Evolutionary conservation across 1,284 basidiomycete species (phyloP).

Genomic region (Puccinia polysora): DNA sequence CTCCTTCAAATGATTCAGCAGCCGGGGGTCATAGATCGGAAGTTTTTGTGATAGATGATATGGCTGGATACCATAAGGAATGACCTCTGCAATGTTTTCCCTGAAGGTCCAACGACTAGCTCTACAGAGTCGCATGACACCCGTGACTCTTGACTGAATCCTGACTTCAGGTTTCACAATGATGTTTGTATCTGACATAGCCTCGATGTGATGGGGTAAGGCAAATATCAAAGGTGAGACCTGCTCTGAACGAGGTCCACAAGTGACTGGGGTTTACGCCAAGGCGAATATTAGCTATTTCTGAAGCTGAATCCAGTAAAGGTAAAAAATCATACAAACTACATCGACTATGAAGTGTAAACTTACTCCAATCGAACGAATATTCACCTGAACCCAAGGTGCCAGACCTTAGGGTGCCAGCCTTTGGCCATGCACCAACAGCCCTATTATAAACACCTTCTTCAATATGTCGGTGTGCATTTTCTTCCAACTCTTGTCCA

Average conservation of each 20-base stretch:
- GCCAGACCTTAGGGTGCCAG: slow-evolving; percentile 27
- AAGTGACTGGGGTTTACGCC: neutral
- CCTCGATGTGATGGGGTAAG: slow-evolving; percentile 40
- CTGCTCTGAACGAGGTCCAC: slow-evolving; percentile 21
- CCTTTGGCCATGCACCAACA: slow-evolving; percentile 33
- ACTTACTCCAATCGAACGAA: slow-evolving; percentile 43
- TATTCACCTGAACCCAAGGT: slow-evolving; percentile 26
- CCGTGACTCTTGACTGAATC: slow-evolving; percentile 37
- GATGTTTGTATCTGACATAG: slow-evolving; percentile 7
- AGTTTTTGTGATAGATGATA: neutral
- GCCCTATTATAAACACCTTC: slow-evolving; percentile 37
- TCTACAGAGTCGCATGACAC: slow-evolving; percentile 22
- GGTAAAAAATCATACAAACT: too few relatives aligned
- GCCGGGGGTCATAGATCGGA: neutral
- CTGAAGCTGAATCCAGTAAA: too few relatives aligned
- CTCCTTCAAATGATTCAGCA: slow-evolving; percentile 12
- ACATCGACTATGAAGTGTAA: neutral
- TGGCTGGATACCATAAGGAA: slow-evolving; percentile 15
- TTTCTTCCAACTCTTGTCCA: slow-evolving; percentile 15
- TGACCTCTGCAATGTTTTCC: slow-evolving; percentile 11
- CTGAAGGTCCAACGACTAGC: slow-evolving; percentile 19
- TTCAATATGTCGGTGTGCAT: slow-evolving; percentile 20
- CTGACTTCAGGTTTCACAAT: slow-evolving; percentile 12
- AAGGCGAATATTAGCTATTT: neutral
- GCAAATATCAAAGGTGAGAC: slow-evolving; percentile 35